Evolutionary conservation across 2,329 filamentous ascomycete genomes (phyloP).

Genomic region (Xylaria sp.): DNA sequence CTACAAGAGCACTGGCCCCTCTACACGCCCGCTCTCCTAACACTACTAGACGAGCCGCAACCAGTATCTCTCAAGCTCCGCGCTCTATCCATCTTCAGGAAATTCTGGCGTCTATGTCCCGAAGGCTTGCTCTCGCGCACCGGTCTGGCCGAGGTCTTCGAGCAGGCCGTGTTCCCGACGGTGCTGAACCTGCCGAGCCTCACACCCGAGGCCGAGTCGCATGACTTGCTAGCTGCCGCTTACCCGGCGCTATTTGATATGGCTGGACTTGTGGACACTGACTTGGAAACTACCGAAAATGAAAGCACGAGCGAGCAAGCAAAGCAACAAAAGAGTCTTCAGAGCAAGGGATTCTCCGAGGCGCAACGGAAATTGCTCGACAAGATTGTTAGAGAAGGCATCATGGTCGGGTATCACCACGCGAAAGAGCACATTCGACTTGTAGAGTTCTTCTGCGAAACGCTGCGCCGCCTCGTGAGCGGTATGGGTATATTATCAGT

Average conservation of each 20-base stretch:
- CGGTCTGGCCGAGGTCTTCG: constrained; percentile 74
- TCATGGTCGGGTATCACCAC: constrained; percentile 67
- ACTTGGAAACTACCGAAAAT: background rate
- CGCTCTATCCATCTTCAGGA: constrained; percentile 65
- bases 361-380: constrained; percentile 59
- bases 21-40: constrained; percentile 75
- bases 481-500: constrained; percentile 70
- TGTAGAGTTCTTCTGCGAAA: constrained; percentile 64
- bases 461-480: constrained; percentile 61
- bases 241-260: constrained; percentile 75
- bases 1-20: constrained; percentile 72
- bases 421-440: constrained; percentile 68
- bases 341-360: constrained; percentile 38
- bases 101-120: constrained; percentile 67
- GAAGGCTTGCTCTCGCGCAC: constrained; percentile 66
- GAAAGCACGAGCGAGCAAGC: background rate
- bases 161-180: constrained; percentile 75
- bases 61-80: constrained; percentile 59
- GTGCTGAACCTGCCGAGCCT: constrained; percentile 81
- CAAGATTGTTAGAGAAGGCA: constrained; percentile 65
- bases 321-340: background rate
- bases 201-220: constrained; percentile 77
- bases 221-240: constrained; percentile 70
- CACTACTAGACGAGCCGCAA: constrained; percentile 73
- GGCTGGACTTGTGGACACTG: constrained; percentile 50